A percentile compares a stretch with the other conserved stretches of the same genome.
These are phyloP conservation scores for Ascochyta clinopodiicola DNA, from an alignment of 2,329 filamentous ascomycete genomes.

Conservation along the genomic window DNA sequence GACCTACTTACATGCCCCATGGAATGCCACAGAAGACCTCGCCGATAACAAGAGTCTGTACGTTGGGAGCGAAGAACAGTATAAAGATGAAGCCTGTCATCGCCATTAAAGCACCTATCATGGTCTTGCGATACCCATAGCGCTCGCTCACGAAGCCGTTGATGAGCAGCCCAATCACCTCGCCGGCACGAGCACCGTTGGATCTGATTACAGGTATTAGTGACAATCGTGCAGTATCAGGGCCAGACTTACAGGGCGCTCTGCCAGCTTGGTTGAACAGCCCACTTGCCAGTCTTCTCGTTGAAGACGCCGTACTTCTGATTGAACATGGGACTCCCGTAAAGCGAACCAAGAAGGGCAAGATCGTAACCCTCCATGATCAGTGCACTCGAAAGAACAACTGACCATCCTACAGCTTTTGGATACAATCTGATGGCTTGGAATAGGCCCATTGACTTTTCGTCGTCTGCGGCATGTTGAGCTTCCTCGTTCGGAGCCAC, in stretches of 20 bases:
- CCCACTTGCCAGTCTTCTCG: slow-evolving; percentile 45
- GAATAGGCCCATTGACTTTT: slow-evolving; percentile 61
- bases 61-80: slow-evolving; percentile 54
- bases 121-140: slow-evolving; percentile 53
- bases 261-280: slow-evolving; percentile 53
- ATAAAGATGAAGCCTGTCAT: slow-evolving; percentile 53
- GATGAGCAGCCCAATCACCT: slow-evolving; percentile 53
- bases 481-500: slow-evolving; percentile 35
- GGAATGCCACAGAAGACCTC: slow-evolving; percentile 55
- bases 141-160: slow-evolving; percentile 53
- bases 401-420: slow-evolving; percentile 81
- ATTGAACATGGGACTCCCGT: slow-evolving; percentile 55
- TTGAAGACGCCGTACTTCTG: slow-evolving; percentile 50
- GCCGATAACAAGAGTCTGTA: slow-evolving; percentile 50
- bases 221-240: too few relatives aligned
- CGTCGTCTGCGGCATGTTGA: slow-evolving; percentile 51
- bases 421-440: slow-evolving; percentile 82
- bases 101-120: slow-evolving; percentile 50
- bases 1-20: slow-evolving; percentile 45
- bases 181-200: slow-evolving; percentile 54
- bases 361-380: slow-evolving; percentile 90
- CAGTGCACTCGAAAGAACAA: slow-evolving; percentile 84
- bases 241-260: slow-evolving; percentile 44
- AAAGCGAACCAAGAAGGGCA: slow-evolving; percentile 79
- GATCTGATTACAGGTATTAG: slow-evolving; percentile 25